Evolutionary conservation across 2,329 filamentous ascomycete genomes (phyloP).

Genomic region (Fusarium incarnatum): DNA sequence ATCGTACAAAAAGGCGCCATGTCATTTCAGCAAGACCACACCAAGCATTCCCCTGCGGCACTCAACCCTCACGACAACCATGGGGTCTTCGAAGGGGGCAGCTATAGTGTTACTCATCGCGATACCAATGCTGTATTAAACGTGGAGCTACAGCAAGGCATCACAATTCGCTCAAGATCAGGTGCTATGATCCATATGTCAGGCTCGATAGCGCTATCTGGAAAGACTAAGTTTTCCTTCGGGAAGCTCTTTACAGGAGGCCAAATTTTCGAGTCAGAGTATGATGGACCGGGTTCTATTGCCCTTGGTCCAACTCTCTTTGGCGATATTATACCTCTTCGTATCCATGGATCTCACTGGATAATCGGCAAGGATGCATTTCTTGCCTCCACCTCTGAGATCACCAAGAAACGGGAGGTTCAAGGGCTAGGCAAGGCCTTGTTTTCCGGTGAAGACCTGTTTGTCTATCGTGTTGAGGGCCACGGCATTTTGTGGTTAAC

Average conservation of each 20-base stretch:
- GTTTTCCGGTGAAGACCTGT: background rate
- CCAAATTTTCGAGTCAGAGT: background rate
- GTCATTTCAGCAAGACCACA: too few relatives aligned
- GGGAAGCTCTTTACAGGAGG: background rate
- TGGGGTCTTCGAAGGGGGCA: background rate
- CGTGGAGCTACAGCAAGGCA: background rate
- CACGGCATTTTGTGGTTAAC: background rate
- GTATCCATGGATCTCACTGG: background rate
- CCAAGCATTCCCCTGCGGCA: too few relatives aligned
- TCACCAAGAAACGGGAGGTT: background rate
- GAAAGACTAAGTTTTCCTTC: background rate
- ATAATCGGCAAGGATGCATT: background rate
- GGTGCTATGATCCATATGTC: background rate
- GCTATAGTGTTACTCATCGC: background rate
- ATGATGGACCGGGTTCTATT: background rate
- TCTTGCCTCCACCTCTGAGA: background rate
- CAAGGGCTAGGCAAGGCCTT: background rate
- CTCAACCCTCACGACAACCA: too few relatives aligned
- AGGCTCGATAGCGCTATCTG: background rate
- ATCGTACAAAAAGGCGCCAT: too few relatives aligned
- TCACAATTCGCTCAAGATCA: background rate
- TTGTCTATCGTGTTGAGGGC: background rate
- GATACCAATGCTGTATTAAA: background rate
- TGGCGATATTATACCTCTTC: background rate
- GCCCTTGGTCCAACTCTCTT: background rate